phyloP scores from a whole-genome alignment of 2,329 filamentous ascomycete genomes.

The Tetracladium maxilliforme region DNA sequence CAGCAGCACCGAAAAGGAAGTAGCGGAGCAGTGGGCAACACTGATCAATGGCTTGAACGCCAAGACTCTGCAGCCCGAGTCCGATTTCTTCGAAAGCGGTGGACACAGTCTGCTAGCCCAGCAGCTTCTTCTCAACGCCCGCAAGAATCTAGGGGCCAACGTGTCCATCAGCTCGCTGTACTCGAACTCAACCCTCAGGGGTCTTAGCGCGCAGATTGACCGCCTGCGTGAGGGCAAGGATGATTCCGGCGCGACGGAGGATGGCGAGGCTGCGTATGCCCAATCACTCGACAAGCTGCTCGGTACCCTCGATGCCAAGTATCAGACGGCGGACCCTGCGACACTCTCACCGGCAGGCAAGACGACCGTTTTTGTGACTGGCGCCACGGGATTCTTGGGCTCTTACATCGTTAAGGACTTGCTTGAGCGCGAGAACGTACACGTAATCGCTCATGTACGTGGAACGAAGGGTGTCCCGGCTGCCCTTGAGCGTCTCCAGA shows the following conservation, averaged over 20 bases:
- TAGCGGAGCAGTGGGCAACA: slow-evolving; percentile 63
- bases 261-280: slow-evolving; percentile 29
- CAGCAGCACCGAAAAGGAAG: slow-evolving; percentile 43
- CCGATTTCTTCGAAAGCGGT: slow-evolving; percentile 64
- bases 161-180: slow-evolving; percentile 60
- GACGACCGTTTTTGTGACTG: slow-evolving; percentile 65
- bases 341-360: slow-evolving; percentile 14
- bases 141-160: slow-evolving; percentile 45
- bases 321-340: slow-evolving; percentile 15
- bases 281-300: slow-evolving; percentile 30
- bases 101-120: slow-evolving; percentile 73
- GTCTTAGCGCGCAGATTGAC: slow-evolving; percentile 36
- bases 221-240: slow-evolving; percentile 20
- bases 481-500: slow-evolving; percentile 48
- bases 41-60: slow-evolving; percentile 53
- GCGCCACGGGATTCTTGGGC: slow-evolving; percentile 82
- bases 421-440: slow-evolving; percentile 42
- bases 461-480: slow-evolving; percentile 41
- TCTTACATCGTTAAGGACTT: slow-evolving; percentile 67
- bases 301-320: slow-evolving; percentile 20
- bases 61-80: slow-evolving; percentile 48
- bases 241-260: slow-evolving; percentile 22
- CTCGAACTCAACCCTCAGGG: slow-evolving; percentile 43
- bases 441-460: slow-evolving; percentile 64
- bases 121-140: slow-evolving; percentile 58